phyloP scores from a whole-genome alignment of 2,329 filamentous ascomycete species.

The Aspergillus fumigatus region DNA sequence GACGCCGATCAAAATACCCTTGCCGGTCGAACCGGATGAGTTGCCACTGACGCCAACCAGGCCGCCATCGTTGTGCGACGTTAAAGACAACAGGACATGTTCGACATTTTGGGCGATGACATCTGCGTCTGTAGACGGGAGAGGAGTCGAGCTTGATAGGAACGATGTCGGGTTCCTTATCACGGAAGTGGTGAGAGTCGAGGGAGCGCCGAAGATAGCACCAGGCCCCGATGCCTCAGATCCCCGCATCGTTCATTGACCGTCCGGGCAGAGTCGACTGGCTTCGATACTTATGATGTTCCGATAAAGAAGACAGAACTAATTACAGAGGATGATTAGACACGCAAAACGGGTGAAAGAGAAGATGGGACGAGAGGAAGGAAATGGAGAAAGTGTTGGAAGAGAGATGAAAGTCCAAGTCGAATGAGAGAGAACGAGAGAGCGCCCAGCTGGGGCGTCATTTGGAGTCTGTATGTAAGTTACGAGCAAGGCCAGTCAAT shows the following conservation, averaged over 20 bases:
- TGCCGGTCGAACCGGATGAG: conserved; percentile 54
- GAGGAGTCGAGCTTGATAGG: conserved; percentile 17
- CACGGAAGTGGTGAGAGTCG: conserved; percentile 29
- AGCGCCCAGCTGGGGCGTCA: not conserved
- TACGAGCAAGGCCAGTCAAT: not conserved
- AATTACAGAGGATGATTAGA: not conserved
- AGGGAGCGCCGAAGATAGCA: conserved; percentile 32
- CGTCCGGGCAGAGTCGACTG: not conserved
- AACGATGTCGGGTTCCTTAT: conserved; percentile 26
- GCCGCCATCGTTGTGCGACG: conserved; percentile 20
- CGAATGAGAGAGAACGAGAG: conserved; percentile 8
- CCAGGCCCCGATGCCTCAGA: conserved; percentile 36
- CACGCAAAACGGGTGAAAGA: not conserved
- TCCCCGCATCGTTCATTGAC: conserved; percentile 37
- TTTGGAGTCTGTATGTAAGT: not conserved
- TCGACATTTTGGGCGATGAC: conserved; percentile 33
- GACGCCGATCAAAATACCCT: conserved; percentile 89
- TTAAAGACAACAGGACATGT: conserved; percentile 29
- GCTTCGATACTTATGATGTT: not conserved
- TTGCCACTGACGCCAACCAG: conserved; percentile 34
- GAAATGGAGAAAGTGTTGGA: not conserved
- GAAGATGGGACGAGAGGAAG: not conserved
- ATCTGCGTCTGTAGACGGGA: conserved; percentile 11
- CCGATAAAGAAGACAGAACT: conserved; percentile 1
- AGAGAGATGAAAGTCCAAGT: not conserved